Evolutionary conservation across 192 early-diverging fungal species (phyloP).

Genomic region (Piromyces finnis): DNA sequence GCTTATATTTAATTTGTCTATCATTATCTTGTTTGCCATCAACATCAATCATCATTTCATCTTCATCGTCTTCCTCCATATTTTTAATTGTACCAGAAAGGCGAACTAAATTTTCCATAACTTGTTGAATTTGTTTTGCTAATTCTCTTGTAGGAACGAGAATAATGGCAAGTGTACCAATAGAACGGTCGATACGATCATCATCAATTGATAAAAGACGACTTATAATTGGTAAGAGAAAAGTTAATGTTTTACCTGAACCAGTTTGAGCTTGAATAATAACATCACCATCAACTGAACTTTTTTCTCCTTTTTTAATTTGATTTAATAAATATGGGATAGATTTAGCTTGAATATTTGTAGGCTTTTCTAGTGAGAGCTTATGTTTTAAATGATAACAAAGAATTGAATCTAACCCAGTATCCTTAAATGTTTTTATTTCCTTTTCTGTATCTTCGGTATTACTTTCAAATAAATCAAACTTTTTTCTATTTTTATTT

Average conservation of each 20-base stretch:
- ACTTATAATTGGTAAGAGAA: constrained; percentile 82
- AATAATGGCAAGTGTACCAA: constrained; percentile 83
- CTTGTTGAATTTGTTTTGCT: constrained; percentile 78
- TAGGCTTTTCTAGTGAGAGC: constrained; percentile 60
- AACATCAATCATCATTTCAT: not conserved
- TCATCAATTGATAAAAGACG: constrained; percentile 52
- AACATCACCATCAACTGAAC: constrained; percentile 47
- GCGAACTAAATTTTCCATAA: constrained; percentile 47
- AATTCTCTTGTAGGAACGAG: constrained; percentile 94
- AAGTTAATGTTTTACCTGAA: constrained; percentile 93
- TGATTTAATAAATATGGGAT: constrained; percentile 53
- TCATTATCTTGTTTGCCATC: not conserved
- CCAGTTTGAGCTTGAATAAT: constrained; percentile 93
- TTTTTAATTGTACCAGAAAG: not conserved
- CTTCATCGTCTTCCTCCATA: not conserved
- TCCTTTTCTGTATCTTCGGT: not conserved
- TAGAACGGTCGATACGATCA: constrained; percentile 35
- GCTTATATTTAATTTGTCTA: constrained; percentile 3
- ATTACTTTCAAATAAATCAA: not conserved
- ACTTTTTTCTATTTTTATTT: not conserved
- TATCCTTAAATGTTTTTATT: constrained; percentile 38
- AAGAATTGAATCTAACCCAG: constrained; percentile 61
- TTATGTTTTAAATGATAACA: constrained; percentile 46
- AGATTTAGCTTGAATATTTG: constrained; percentile 72
- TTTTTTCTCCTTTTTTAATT: constrained; percentile 16